These are phyloP conservation scores for Microbotryum saponariae DNA, from an alignment of 1,284 basidiomycete species.

Conservation along the genomic window DNA sequence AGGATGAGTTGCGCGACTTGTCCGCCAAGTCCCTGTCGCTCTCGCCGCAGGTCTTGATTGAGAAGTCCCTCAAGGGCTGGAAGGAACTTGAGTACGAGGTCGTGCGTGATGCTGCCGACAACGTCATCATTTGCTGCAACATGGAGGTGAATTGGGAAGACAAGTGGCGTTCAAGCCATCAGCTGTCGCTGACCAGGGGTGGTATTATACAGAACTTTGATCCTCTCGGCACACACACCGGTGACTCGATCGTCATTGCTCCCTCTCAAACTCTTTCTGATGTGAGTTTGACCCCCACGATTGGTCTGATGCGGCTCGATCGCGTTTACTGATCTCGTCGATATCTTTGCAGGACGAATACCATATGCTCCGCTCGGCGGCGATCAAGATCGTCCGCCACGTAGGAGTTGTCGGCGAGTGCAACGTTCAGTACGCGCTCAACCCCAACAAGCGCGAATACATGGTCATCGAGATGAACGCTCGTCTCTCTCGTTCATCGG, in stretches of 20 bases:
- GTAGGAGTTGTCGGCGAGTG: conserved; percentile 96
- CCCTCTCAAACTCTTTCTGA: conserved; percentile 98
- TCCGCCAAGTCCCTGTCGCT: conserved; percentile 94
- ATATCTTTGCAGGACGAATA: conserved; percentile 56
- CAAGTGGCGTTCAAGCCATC: not conserved
- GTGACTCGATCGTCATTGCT: conserved; percentile 97
- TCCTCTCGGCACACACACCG: conserved; percentile 95
- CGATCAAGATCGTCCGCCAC: conserved; percentile 95
- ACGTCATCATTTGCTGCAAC: conserved; percentile 98
- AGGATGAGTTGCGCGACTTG: conserved; percentile 73
- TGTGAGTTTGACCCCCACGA: not conserved
- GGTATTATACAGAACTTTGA: conserved; percentile 74
- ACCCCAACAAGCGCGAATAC: conserved; percentile 89
- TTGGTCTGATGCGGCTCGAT: too few species aligned
- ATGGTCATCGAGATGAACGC: conserved; percentile 99
- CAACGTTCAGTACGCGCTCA: conserved; percentile 98
- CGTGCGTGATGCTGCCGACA: conserved; percentile 93
- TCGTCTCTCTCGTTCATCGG: conserved; percentile 95
- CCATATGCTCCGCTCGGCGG: conserved; percentile 97
- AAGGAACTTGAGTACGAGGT: conserved; percentile 99
- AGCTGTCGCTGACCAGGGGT: not conserved
- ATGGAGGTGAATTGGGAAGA: conserved; percentile 71
- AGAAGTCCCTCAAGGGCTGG: conserved; percentile 99
- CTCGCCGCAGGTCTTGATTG: conserved; percentile 91
- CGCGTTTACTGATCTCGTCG: conserved; percentile 29